Evolutionary conservation across 306 rosid species (phyloP).

Genomic region (Rubus parviflorus): DNA sequence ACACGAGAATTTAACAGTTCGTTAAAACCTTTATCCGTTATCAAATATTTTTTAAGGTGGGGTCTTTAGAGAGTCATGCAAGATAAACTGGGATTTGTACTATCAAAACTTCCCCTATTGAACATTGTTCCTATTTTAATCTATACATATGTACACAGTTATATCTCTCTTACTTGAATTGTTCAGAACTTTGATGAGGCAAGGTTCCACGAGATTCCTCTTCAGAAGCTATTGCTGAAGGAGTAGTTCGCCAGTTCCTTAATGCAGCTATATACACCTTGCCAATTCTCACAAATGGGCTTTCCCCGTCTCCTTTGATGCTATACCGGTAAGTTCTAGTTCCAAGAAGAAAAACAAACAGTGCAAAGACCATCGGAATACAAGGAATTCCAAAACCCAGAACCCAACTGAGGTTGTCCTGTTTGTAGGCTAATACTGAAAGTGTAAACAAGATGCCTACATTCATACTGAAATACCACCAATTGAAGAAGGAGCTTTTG

Average conservation of each 20-base stretch:
- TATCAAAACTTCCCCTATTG: no score
- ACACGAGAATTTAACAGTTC: no score
- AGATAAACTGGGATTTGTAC: no score
- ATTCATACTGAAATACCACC: constrained; percentile 68
- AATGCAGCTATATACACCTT: constrained; percentile 1
- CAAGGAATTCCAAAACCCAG: constrained; percentile 39
- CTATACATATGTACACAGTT: no score
- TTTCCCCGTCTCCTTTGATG: constrained; percentile 13
- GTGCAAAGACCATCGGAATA: constrained; percentile 23
- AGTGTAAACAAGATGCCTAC: constrained; percentile 33
- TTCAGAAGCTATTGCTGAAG: constrained; percentile 19
- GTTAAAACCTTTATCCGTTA: no score
- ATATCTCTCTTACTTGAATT: constrained; percentile 26
- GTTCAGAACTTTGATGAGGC: constrained; percentile 22
- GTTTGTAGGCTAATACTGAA: constrained; percentile 35
- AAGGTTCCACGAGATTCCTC: constrained; percentile 34
- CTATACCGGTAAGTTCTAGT: constrained; percentile 29
- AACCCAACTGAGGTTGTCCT: constrained; percentile 39
- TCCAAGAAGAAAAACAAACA: constrained; percentile 31
- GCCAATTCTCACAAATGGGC: constrained; percentile 37
- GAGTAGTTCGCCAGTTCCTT: constrained; percentile 25
- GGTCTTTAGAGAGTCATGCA: no score
- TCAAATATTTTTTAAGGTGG: no score
- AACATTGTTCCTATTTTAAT: no score
- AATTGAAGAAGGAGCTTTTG: constrained; percentile 73